A percentile compares a stretch with the other conserved stretches of the same genome.
phyloP scores from a whole-genome alignment of 441 rosid genomes.

The Viola pubescens region DNA sequence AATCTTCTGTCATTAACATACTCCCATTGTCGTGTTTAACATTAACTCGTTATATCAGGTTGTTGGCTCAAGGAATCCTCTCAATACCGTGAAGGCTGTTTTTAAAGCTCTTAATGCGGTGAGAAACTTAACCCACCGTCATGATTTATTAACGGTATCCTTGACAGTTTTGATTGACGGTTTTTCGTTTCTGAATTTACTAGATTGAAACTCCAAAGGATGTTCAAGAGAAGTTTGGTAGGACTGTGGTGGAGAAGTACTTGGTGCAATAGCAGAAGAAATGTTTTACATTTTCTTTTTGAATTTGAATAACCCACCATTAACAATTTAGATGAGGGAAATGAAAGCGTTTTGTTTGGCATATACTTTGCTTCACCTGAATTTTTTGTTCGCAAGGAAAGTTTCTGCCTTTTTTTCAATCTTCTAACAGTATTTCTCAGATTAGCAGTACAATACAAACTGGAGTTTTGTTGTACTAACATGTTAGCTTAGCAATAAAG shows the following conservation, averaged over 20 bases:
- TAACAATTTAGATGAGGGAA: neutral
- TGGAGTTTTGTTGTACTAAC: too few species aligned
- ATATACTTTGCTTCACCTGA: too few species aligned
- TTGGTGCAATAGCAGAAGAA: slow-evolving; percentile 33
- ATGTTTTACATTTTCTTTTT: neutral
- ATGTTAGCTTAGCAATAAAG: too few species aligned
- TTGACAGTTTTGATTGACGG: neutral
- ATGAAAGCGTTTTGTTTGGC: neutral
- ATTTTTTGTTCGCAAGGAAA: too few species aligned
- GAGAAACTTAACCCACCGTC: slow-evolving; percentile 23
- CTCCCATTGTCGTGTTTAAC: neutral
- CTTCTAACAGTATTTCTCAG: too few species aligned
- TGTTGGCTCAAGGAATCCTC: slow-evolving; percentile 85
- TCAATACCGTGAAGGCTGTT: slow-evolving; percentile 82
- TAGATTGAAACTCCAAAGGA: slow-evolving; percentile 96
- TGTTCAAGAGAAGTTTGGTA: slow-evolving; percentile 82
- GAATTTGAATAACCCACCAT: neutral
- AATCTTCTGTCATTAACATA: neutral
- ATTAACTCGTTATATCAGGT: slow-evolving; percentile 35
- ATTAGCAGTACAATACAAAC: too few species aligned
- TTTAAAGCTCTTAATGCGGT: slow-evolving; percentile 87
- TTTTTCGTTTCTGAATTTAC: neutral
- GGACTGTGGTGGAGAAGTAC: slow-evolving; percentile 82
- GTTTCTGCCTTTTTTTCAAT: too few species aligned
- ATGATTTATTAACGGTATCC: neutral